Conservation (phyloP, 2,329 filamentous ascomycete genomes). For the Plectosphaerella plurivora region DNA sequence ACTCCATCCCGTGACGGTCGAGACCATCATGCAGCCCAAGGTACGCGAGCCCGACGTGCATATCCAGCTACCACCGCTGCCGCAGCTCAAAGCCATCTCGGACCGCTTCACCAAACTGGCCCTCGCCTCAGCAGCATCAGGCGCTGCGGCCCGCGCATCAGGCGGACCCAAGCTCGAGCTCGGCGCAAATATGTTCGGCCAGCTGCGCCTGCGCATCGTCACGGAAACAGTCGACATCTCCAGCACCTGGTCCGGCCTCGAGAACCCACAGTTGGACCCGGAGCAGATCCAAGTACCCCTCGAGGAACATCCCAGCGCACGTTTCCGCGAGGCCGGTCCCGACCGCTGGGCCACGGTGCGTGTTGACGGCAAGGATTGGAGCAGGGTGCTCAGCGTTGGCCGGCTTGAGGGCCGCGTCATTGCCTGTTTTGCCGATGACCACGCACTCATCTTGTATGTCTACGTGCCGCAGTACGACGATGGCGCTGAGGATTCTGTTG, state of each 20-base stretch:
- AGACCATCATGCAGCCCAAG: conserved; percentile 87
- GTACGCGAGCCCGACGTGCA: conserved; percentile 91
- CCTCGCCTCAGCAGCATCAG: conserved; percentile 36
- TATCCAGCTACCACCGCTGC: conserved; percentile 80
- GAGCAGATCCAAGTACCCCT: conserved; percentile 67
- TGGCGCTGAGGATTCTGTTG: conserved; percentile 63
- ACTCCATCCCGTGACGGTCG: conserved; percentile 76
- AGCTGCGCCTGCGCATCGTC: conserved; percentile 70
- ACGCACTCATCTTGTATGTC: conserved; percentile 78
- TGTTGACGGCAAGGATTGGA: conserved; percentile 94
- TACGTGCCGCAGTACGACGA: conserved; percentile 70
- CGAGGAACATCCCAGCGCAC: conserved; percentile 75
- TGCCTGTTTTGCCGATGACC: conserved; percentile 80
- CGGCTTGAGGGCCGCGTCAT: conserved; percentile 86
- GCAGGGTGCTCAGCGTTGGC: conserved; percentile 86
- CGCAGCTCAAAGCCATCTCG: conserved; percentile 88
- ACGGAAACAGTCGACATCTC: conserved; percentile 83
- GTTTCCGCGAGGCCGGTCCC: conserved; percentile 71
- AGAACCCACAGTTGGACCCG: conserved; percentile 84
- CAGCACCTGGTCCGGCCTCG: conserved; percentile 79
- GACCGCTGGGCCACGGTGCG: conserved; percentile 84
- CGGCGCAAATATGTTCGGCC: conserved; percentile 91
- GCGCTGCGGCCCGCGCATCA: conserved; percentile 19
- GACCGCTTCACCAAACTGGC: conserved; percentile 93
- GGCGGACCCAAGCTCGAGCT: conserved; percentile 70